Evolutionary conservation across 2,329 filamentous ascomycete species (phyloP).

Genomic region (Rutstroemia sp.): DNA sequence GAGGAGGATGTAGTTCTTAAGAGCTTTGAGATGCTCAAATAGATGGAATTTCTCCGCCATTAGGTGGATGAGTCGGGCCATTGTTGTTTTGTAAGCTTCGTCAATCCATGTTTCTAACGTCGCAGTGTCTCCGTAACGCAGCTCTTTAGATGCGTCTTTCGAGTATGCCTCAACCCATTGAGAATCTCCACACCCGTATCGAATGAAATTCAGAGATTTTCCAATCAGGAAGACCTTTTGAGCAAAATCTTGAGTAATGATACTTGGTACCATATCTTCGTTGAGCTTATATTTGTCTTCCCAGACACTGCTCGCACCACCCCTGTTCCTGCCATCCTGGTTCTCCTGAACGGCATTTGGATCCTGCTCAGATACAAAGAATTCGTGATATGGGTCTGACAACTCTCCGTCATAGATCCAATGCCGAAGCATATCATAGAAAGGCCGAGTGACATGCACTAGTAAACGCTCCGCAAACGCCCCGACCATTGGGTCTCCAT

Average conservation of each 20-base stretch:
- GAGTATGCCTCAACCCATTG: conserved; percentile 95
- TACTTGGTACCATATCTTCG: conserved; percentile 80
- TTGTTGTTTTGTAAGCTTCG: conserved; percentile 94
- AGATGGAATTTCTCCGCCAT: conserved; percentile 95
- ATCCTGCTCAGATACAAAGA: conserved; percentile 85
- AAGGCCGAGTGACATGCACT: conserved; percentile 80
- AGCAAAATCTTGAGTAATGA: conserved; percentile 88
- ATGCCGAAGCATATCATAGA: conserved; percentile 90
- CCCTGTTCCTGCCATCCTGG: conserved; percentile 43
- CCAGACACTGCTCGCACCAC: conserved; percentile 84
- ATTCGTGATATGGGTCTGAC: conserved; percentile 91
- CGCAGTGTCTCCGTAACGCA: conserved; percentile 87
- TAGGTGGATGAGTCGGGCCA: conserved; percentile 86
- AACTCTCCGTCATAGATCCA: conserved; percentile 99
- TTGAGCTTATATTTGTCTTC: conserved; percentile 93
- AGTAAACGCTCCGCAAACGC: conserved; percentile 88
- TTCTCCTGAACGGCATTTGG: conserved; percentile 37
- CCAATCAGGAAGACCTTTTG: conserved; percentile 96
- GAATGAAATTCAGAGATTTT: conserved; percentile 96
- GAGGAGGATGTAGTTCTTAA: conserved; percentile 91
- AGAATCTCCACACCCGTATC: conserved; percentile 88
- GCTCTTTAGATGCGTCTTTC: conserved; percentile 82
- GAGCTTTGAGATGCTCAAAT: conserved; percentile 81
- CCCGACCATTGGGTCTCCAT: conserved; percentile 91
- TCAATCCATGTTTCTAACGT: conserved; percentile 90